Percentiles rank a stretch among this genome's conserved stretches.
These are phyloP conservation scores for Termitomyces sp. DNA, from an alignment of 768 basidiomycete genomes.

Conservation along the genomic window DNA sequence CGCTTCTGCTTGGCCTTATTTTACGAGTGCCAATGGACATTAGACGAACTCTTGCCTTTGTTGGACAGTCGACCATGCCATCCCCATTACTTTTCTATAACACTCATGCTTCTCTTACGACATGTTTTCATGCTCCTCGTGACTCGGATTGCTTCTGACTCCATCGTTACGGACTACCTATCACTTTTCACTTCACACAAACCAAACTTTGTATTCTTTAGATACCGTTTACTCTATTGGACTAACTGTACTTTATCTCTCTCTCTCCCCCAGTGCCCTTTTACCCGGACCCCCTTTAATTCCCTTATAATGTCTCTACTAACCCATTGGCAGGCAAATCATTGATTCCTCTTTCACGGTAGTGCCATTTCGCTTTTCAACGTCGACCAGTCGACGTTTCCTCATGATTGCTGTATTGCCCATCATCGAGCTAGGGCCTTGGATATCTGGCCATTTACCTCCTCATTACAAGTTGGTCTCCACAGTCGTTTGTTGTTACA, in stretches of 20 bases:
- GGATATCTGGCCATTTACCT: background rate
- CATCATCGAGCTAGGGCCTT: conserved; percentile 8
- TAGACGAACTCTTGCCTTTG: conserved; percentile 16
- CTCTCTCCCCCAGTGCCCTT: background rate
- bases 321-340: conserved; percentile 10
- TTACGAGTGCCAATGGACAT: conserved; percentile 13
- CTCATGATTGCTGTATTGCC: conserved; percentile 1
- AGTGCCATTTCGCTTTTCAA: conserved; percentile 8
- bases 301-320: conserved; percentile 11
- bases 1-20: conserved; percentile 13
- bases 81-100: background rate
- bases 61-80: conserved; percentile 12
- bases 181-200: background rate
- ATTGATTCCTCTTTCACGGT: conserved; percentile 3
- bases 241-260: conserved; percentile 7
- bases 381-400: background rate
- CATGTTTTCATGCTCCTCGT: background rate
- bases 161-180: conserved; percentile 3
- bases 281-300: background rate
- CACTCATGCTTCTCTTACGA: conserved; percentile 7
- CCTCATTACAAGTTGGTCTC: conserved; percentile 4
- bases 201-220: conserved; percentile 15
- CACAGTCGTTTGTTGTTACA: conserved; percentile 7
- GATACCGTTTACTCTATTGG: conserved; percentile 5
- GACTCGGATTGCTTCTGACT: background rate